Base-by-base conservation (phyloP, 352 stramenopile species). In the Salisapilia sapeloensis region DNA sequence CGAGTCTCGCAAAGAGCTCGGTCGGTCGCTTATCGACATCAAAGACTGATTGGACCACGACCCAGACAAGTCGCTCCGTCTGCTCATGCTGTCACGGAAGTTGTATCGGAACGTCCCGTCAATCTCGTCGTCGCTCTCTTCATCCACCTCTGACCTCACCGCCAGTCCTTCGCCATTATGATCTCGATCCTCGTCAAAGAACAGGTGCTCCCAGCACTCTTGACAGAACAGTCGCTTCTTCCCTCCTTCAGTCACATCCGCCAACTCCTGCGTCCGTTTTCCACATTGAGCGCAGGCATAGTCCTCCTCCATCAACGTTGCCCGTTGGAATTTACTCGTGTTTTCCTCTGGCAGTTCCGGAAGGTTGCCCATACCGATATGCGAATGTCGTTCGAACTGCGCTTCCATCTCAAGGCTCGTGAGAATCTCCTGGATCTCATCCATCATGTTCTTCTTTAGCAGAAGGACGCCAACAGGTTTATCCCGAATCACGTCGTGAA, bases 401-500 rank as follows among this genome's bases (percentile, higher is more conserved):
- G 65, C 35, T 39, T 80, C 69, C 65, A 84, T 84, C 47, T 84
- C 64, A 18, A 84, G 53, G 35, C 55, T 75, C 33, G 71, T 47
- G 10, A 81, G 58, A 28, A 81, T 84, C 26, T 84, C 62, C 33
- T 84, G 62, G 42, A 84, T 81, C 44, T 84, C 69, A 28, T 80
- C 69, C 20, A 84, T 56, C 48, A 81, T 71, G 12, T 42, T 53
- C 41, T 78, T 81, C 46, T 84, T 84, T 33, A 59, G 47, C 18
- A 84, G 35, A 24, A 84, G 54, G 27, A 60, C 46, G 29, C 60
- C 44, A 5, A 67, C 55, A 5, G 51, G 42, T 26, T 70, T 71
- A 39, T 72, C 60, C 8, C 77, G 48, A 19, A 80, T 44, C 23
- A 54, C 46, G 15, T 56, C 37, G 29, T 67, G 52, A 20, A 84